Evolutionary conservation across 768 basidiomycete species (phyloP).

Genomic region (Trametes meyenii): DNA sequence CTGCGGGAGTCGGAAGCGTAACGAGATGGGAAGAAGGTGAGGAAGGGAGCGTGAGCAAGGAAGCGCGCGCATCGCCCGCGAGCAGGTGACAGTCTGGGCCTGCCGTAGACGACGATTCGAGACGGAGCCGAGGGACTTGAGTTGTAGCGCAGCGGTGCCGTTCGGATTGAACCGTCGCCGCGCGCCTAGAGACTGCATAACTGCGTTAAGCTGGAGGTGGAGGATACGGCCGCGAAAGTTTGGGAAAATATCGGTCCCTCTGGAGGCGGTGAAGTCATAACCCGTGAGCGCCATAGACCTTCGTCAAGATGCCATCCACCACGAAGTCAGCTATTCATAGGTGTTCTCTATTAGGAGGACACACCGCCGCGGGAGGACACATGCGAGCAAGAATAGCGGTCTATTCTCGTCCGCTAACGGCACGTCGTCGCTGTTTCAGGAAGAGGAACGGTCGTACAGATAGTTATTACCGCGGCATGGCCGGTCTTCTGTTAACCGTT

Average conservation of each 20-base stretch:
- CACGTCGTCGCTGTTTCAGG: neutral
- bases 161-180: neutral
- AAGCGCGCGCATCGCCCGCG: too few species aligned
- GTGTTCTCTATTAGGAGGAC: neutral
- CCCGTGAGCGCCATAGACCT: constrained; percentile 5
- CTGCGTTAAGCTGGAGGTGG: neutral
- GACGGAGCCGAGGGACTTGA: too few species aligned
- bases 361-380: neutral
- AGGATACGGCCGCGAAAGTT: neutral
- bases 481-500: too few species aligned
- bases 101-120: too few species aligned
- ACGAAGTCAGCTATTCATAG: constrained; percentile 7
- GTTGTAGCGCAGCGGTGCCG: too few species aligned
- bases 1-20: too few species aligned
- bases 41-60: too few species aligned
- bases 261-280: neutral
- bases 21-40: too few species aligned
- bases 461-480: too few species aligned
- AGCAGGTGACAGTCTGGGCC: too few species aligned
- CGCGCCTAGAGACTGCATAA: neutral
- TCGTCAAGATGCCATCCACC: neutral
- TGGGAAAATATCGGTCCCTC: neutral
- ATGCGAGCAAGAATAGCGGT: constrained; percentile 5
- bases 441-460: neutral
- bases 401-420: constrained; percentile 1